Evolutionary conservation across 148 eudicot genomes (phyloP), one percentile per base, ranked within the genome.

Genomic region (Arctostaphylos glauca): DNA sequence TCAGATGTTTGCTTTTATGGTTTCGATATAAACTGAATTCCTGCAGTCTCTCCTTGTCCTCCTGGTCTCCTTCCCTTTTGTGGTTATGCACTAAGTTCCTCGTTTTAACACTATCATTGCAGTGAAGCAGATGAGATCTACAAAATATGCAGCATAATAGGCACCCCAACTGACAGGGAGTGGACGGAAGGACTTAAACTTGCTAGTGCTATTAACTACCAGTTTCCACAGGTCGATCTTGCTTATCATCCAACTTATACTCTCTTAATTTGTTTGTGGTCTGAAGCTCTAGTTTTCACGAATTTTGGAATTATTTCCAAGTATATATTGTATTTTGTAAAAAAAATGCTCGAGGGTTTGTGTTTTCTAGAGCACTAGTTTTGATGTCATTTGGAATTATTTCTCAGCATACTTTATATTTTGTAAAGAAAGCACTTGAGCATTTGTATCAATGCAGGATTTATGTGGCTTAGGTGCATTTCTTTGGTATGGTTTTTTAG

Each of bases 111-210:
- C 53, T 62, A 14, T 7, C 25, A 18, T 50, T 93, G 86, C 93
- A 96, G 99, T 92, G 99, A 96, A 91, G 93, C 91, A 25, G 97
- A 96, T 87, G 95, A 96, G 80, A 96, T 96, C 43, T 92, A 93
- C 85, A 94, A 93, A 86, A 91, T 96, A 77, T 96, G 98, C 90
- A 89, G 91, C 82, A 92, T 94, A 12, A 80, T 96, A 72, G 99
- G 97, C 78, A 92, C 91, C 79, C 99, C 99, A 38, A 92, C 91
- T 54, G 90, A 89, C 83, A 81, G 44, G 48, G 82, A 86, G 64
- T 96, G 99, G 99, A 60, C 87, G 59, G 87, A 89, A 73, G 98
- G 99, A 74, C 91, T 89, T 78, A 76, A 84, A 62, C 98, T 94
- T 85, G 93, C 97, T 71, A 89, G 87, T 82, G 89, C 89, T 83